These are phyloP conservation scores for Rhodotorula sp. DNA, from an alignment of 1,284 basidiomycete species.

Conservation along the genomic window DNA sequence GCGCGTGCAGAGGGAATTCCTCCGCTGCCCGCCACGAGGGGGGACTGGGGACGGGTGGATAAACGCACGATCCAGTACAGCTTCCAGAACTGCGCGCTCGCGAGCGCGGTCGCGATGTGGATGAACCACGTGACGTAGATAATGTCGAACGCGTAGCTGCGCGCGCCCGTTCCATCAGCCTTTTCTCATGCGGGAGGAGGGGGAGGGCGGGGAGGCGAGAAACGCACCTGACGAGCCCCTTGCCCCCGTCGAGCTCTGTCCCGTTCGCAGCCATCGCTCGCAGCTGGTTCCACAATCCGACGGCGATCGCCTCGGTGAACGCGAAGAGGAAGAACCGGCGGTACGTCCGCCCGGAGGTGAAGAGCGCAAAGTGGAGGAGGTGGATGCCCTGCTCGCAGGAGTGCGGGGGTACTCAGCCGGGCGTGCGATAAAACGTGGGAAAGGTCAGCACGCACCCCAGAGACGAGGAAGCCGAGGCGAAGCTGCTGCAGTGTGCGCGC, in stretches of 20 bases:
- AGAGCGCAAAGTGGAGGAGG: conserved; percentile 31
- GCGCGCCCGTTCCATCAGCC: neutral
- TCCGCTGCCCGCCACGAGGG: too few relatives aligned
- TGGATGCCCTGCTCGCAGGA: conserved; percentile 27
- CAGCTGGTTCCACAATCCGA: conserved; percentile 46
- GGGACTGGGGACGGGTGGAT: neutral
- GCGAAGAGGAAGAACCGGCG: conserved; percentile 33
- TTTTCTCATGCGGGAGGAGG: neutral
- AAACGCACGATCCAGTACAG: conserved; percentile 48
- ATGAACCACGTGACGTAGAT: conserved; percentile 53
- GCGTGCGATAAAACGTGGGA: too few relatives aligned
- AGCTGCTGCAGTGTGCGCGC: conserved; percentile 25
- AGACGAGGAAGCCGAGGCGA: conserved; percentile 20
- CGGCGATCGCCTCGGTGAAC: conserved; percentile 47
- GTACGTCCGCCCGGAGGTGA: conserved; percentile 29
- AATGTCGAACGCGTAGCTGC: conserved; percentile 52
- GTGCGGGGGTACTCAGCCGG: too few relatives aligned
- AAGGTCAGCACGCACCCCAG: conserved; percentile 3
- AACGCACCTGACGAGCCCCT: conserved; percentile 49
- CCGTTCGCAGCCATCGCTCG: conserved; percentile 49
- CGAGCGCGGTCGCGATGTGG: conserved; percentile 48
- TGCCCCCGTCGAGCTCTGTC: conserved; percentile 47
- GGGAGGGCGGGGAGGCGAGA: neutral
- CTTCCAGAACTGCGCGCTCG: conserved; percentile 48
- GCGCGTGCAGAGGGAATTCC: neutral